These are phyloP conservation scores for Boeremia lycopersici DNA, from an alignment of 2,329 filamentous ascomycete species.

Conservation along the genomic window DNA sequence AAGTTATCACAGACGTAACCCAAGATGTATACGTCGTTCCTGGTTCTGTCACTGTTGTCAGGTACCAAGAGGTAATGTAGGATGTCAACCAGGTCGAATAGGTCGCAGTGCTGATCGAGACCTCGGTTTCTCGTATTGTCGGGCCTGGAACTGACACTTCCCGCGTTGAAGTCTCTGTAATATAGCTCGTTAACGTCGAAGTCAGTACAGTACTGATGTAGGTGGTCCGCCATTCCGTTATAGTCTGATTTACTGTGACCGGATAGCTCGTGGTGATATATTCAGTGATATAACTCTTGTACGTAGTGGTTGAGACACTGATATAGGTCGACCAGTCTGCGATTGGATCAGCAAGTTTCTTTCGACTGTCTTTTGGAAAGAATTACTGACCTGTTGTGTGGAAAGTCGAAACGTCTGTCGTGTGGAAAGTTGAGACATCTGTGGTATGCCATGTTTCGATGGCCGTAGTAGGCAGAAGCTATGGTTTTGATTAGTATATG, in stretches of 20 bases:
- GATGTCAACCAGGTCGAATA: constrained; percentile 10
- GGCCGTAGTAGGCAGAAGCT: constrained; percentile 25
- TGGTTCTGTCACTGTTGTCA: neutral
- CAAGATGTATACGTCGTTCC: constrained; percentile 1
- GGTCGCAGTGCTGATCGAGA: constrained; percentile 7
- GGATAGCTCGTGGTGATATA: constrained; percentile 26
- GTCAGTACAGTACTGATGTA: constrained; percentile 7
- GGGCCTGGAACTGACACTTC: constrained; percentile 18
- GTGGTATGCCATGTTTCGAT: constrained; percentile 20
- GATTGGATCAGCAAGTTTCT: neutral
- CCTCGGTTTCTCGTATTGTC: neutral
- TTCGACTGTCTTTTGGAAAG: too few relatives aligned
- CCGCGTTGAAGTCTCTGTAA: constrained; percentile 19
- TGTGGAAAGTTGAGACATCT: constrained; percentile 13
- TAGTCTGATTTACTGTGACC: constrained; percentile 17
- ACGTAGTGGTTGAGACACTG: constrained; percentile 20
- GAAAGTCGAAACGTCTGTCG: constrained; percentile 15
- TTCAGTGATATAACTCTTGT: constrained; percentile 22
- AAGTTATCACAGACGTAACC: neutral
- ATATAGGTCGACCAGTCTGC: constrained; percentile 20
- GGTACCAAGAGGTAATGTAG: constrained; percentile 1
- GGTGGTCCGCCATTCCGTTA: constrained; percentile 17
- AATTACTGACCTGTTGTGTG: constrained; percentile 12
- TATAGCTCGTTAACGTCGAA: constrained; percentile 13
- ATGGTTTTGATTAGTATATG: neutral